phyloP scores from a whole-genome alignment of 2,329 filamentous ascomycete species.

The Fusarium heterosporum region DNA sequence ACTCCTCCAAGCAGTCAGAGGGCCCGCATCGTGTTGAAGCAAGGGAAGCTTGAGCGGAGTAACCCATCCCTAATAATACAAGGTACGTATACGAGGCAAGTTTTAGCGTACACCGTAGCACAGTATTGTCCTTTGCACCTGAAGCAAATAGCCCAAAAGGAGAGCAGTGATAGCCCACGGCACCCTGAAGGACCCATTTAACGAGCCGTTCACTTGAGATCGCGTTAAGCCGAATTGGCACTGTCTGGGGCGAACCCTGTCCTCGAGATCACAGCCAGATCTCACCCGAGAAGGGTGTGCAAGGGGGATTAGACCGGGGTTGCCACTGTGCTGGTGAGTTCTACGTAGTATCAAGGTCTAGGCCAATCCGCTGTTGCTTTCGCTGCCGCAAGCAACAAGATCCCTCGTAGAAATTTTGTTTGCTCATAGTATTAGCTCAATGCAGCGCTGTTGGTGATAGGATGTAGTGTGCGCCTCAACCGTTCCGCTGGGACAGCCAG shows the following conservation, averaged over 20 bases:
- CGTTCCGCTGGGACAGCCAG: slow-evolving; percentile 25
- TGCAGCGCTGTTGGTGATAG: slow-evolving; percentile 17
- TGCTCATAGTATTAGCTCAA: slow-evolving; percentile 18
- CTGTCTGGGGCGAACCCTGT: slow-evolving; percentile 43
- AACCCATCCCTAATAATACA: slow-evolving; percentile 32
- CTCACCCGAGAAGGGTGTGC: slow-evolving; percentile 28
- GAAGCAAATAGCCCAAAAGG: not conserved
- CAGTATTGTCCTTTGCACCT: slow-evolving; percentile 10
- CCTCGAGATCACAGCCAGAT: slow-evolving; percentile 39
- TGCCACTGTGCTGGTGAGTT: slow-evolving; percentile 40
- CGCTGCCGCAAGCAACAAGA: slow-evolving; percentile 8
- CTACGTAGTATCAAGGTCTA: not conserved
- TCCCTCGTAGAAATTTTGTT: slow-evolving; percentile 30
- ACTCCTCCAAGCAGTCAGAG: slow-evolving; percentile 19
- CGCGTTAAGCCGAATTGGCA: slow-evolving; percentile 36
- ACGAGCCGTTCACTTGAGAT: slow-evolving; percentile 40
- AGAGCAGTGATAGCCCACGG: not conserved
- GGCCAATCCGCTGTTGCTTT: slow-evolving; percentile 21
- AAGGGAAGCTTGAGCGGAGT: slow-evolving; percentile 42
- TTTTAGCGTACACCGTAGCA: not conserved
- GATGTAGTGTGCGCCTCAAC: slow-evolving; percentile 30
- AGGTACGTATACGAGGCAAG: slow-evolving; percentile 20
- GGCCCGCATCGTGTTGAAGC: slow-evolving; percentile 39
- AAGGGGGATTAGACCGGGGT: slow-evolving; percentile 23
- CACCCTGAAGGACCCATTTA: slow-evolving; percentile 27